Conservation (phyloP, 2,329 filamentous ascomycete species). For the Colletotrichum lindemuthianum region DNA sequence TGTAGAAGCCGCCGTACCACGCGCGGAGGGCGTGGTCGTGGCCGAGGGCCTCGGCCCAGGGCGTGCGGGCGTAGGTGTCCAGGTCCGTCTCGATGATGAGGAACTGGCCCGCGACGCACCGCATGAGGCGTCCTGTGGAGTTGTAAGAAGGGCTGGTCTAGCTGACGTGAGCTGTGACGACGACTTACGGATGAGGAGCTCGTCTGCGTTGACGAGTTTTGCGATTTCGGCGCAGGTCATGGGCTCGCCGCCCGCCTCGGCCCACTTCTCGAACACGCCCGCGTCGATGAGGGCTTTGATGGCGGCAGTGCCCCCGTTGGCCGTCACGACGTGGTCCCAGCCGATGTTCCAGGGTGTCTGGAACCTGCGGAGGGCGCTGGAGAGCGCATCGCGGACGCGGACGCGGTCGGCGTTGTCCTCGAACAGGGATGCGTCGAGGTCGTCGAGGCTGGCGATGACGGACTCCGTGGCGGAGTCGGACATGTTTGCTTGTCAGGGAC, state of each 20-base stretch:
- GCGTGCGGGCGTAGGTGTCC: constrained; percentile 47
- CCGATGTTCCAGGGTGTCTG: constrained; percentile 52
- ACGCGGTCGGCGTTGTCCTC: constrained; percentile 46
- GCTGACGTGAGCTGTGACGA: not conserved
- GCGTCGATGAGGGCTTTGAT: constrained; percentile 50
- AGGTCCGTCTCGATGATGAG: constrained; percentile 46
- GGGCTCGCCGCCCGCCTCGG: constrained; percentile 41
- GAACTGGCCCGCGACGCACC: constrained; percentile 47
- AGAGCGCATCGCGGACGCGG: constrained; percentile 45
- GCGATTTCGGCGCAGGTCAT: constrained; percentile 46
- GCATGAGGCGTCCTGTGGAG: constrained; percentile 46
- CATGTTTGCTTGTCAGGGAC: constrained; percentile 30
- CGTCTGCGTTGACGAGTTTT: constrained; percentile 45
- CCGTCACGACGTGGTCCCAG: constrained; percentile 51
- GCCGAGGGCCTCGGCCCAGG: constrained; percentile 45
- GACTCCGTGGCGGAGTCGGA: constrained; percentile 40
- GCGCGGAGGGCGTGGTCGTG: constrained; percentile 43
- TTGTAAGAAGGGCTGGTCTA: too few species aligned
- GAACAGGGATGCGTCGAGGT: constrained; percentile 43
- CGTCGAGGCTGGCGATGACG: constrained; percentile 41
- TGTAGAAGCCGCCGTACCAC: constrained; percentile 47
- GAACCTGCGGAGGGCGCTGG: constrained; percentile 43
- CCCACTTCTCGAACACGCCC: constrained; percentile 49
- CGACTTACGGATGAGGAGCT: constrained; percentile 44
- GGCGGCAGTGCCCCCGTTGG: constrained; percentile 45